A percentile compares a stretch with the other conserved stretches of the same genome.
phyloP scores from a whole-genome alignment of 2,329 filamentous ascomycete species.

The Sphaerulina populicola region DNA sequence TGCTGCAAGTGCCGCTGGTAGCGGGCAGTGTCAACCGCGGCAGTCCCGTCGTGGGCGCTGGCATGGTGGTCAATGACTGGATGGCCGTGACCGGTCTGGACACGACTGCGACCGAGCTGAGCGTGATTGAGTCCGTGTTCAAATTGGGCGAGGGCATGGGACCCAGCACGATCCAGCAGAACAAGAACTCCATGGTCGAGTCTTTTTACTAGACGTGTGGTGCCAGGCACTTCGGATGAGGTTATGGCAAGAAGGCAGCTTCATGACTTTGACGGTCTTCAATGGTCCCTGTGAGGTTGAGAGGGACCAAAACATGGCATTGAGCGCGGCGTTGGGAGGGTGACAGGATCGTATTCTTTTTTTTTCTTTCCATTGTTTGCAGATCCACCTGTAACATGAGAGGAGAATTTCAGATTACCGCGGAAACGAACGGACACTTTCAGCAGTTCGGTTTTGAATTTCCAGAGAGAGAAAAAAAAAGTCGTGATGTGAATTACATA shows the following conservation, averaged over 20 bases:
- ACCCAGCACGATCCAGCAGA: conserved; percentile 67
- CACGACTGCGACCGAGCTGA: conserved; percentile 94
- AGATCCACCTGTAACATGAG: neutral
- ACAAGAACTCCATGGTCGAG: conserved; percentile 98
- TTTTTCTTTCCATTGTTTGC: too few species aligned
- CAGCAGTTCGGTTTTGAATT: neutral
- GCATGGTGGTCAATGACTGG: conserved; percentile 97
- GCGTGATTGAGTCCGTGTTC: conserved; percentile 94
- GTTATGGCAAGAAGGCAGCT: neutral
- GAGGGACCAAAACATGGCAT: neutral
- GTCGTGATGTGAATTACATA: conserved; percentile 9
- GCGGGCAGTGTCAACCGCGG: conserved; percentile 91
- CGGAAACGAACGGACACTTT: neutral
- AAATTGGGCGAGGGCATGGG: conserved; percentile 73
- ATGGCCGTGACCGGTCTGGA: conserved; percentile 91
- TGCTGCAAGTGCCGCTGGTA: conserved; percentile 92
- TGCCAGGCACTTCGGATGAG: neutral
- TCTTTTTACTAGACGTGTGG: conserved; percentile 69
- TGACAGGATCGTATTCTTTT: neutral
- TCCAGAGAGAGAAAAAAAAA: neutral
- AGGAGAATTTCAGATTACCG: neutral
- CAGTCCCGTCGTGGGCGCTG: conserved; percentile 87
- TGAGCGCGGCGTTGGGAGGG: conserved; percentile 3
- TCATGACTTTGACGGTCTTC: conserved; percentile 1
- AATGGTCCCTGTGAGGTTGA: neutral